These are phyloP conservation scores for cucumber (Cucumis sativus) DNA, from an alignment of 306 rosid species.

Conservation along the genomic window DNA sequence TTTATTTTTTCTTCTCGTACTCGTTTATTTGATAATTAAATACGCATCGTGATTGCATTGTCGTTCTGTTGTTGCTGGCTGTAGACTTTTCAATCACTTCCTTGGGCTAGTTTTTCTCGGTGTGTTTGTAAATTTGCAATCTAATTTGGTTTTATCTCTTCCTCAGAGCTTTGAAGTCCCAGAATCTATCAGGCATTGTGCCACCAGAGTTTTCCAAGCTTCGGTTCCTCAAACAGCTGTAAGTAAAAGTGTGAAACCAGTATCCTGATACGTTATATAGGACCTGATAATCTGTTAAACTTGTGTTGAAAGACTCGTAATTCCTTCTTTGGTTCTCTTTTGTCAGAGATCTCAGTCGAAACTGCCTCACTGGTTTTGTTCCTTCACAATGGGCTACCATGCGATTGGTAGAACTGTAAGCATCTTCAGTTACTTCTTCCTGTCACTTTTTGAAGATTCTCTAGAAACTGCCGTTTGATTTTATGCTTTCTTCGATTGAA, in stretches of 20 bases:
- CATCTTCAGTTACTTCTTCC: conserved; percentile 11
- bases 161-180: conserved; percentile 61
- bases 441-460: conserved; percentile 3
- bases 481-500: conserved; percentile 11
- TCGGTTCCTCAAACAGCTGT: conserved; percentile 45
- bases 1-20: neutral
- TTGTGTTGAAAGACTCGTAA: conserved; percentile 9
- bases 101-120: neutral
- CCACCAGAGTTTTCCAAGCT: conserved; percentile 82
- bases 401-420: conserved; percentile 60
- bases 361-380: conserved; percentile 48
- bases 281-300: neutral
- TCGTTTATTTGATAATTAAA: neutral
- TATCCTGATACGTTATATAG: neutral
- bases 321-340: conserved; percentile 4
- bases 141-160: neutral
- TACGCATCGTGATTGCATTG: neutral
- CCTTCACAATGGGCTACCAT: conserved; percentile 68
- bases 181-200: conserved; percentile 58
- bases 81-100: neutral
- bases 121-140: neutral
- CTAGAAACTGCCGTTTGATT: neutral
- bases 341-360: conserved; percentile 69
- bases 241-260: conserved; percentile 24
- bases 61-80: neutral